Evolutionary conservation across 2,329 filamentous ascomycete genomes (phyloP).

Genomic region (Neospermospora avenae): DNA sequence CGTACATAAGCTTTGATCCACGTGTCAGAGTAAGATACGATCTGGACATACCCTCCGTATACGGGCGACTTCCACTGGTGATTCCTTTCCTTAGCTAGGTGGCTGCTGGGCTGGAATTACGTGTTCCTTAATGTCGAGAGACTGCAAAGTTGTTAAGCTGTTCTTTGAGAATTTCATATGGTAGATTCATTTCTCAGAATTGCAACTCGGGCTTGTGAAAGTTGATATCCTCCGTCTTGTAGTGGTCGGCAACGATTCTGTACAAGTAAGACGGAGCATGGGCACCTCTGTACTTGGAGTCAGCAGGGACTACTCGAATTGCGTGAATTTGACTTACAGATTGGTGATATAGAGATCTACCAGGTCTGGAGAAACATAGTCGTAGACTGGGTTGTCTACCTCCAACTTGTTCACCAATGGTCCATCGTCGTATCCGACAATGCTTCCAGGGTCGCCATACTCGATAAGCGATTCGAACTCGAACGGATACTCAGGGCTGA

Average conservation of each 20-base stretch:
- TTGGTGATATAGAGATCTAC: conserved; percentile 86
- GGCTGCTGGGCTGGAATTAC: neutral
- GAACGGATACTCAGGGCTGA: conserved; percentile 86
- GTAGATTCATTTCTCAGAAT: conserved; percentile 17
- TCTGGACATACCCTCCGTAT: neutral
- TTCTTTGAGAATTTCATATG: neutral
- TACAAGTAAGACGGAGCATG: conserved; percentile 72
- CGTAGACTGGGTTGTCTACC: conserved; percentile 74
- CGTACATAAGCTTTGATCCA: too few relatives aligned
- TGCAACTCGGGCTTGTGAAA: conserved; percentile 43
- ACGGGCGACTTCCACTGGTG: neutral
- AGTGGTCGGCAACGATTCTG: conserved; percentile 70
- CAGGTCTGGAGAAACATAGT: conserved; percentile 74
- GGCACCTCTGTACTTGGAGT: conserved; percentile 48
- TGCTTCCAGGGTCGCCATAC: conserved; percentile 75
- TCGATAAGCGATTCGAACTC: conserved; percentile 80
- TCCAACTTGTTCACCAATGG: conserved; percentile 74
- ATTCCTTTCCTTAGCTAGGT: neutral
- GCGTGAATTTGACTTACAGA: conserved; percentile 60
- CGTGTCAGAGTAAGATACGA: too few relatives aligned
- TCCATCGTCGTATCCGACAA: conserved; percentile 76
- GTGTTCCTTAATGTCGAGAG: neutral
- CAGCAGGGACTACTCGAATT: conserved; percentile 1
- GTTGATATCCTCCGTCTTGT: conserved; percentile 69
- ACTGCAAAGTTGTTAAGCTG: neutral